phyloP scores from a whole-genome alignment of 2,329 filamentous ascomycete species.

The Arthrobotrys pseudoclavata region DNA sequence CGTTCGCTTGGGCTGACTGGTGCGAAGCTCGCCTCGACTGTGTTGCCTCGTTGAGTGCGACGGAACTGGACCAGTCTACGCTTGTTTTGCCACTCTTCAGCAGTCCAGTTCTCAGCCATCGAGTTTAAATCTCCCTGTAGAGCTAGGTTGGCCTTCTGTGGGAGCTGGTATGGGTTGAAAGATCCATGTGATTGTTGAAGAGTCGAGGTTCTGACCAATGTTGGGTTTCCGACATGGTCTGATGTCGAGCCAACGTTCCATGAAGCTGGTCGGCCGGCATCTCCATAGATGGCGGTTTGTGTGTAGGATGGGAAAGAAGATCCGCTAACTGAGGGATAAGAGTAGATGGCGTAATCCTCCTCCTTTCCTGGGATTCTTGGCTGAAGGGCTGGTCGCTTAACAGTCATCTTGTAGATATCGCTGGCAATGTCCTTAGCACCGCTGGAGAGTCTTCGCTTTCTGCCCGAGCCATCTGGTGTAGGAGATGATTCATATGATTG shows the following conservation, averaged over 20 bases:
- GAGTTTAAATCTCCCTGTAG: constrained; percentile 85
- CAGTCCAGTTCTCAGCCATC: constrained; percentile 87
- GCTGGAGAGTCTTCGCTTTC: constrained; percentile 73
- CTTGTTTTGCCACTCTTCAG: constrained; percentile 82
- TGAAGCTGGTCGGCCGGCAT: constrained; percentile 65
- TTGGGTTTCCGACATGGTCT: constrained; percentile 69
- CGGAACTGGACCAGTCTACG: constrained; percentile 90
- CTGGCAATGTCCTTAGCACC: constrained; percentile 67
- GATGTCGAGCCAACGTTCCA: constrained; percentile 53
- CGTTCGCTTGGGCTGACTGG: constrained; percentile 83
- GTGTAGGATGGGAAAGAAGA: constrained; percentile 70
- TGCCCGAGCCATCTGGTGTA: constrained; percentile 65
- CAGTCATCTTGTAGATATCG: constrained; percentile 66
- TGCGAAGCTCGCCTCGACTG: constrained; percentile 83
- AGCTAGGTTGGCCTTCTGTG: constrained; percentile 85
- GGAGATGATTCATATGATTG: constrained; percentile 65
- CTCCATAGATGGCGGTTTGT: constrained; percentile 69
- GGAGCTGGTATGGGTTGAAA: constrained; percentile 83
- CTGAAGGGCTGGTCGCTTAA: constrained; percentile 69
- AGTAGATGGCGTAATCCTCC: constrained; percentile 71
- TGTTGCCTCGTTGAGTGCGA: constrained; percentile 83
- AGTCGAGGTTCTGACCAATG: constrained; percentile 77
- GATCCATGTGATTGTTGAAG: constrained; percentile 72
- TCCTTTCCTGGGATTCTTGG: constrained; percentile 69
- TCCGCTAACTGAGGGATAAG: constrained; percentile 70